Evolutionary conservation across 805 yeast species (phyloP), one percentile per base, ranked within the genome.

Genomic region (Cyberlindnera meyerae): DNA sequence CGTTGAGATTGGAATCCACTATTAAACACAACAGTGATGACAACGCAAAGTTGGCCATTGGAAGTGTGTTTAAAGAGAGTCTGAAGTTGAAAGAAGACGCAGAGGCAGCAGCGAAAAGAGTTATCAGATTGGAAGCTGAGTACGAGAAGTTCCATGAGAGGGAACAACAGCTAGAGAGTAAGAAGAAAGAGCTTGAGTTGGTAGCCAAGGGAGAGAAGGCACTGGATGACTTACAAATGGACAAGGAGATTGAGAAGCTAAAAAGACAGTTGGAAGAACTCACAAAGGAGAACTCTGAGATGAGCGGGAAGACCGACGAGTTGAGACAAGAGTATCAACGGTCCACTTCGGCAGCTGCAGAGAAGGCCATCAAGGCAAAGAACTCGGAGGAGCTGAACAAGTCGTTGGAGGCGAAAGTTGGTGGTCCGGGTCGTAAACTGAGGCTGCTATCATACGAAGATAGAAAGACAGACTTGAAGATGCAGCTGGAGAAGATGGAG

Each of bases 301-400:
- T 31, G 30, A n/a, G 21, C 7, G 25, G n/a, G 2, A 29, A 39
- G 24, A 37, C 31, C 11, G 38, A 33, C 12, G 18, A 21, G 1
- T 45, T 69, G 20, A 54, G 81, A 40, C 27, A 42, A 2, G 37
- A 55, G n/a, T 75, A 75, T 45, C 80, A 74, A 50, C 32, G 40
- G 5, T 51, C 51, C 7, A 73, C 79, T 0, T 60, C 74, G 1
- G 35, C 44, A n/a, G 78, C 79, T 4, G 75, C 75, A 1, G 71
- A 67, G 26, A 41, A 55, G 31, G 40, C 43, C 11, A 30, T 29
- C 2, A n/a, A 5, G 2, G 24, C 30, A 14, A 40, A 33, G 25
- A 4, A 17, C 6, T 24, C 29, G 9, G 11, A 14, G 20, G 40
- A 45, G 4, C 32, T 39, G 4, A 50, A 49, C 15, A 61, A 58